Conservation (phyloP, 345 rosid species). For the Arabis hirsuta region DNA sequence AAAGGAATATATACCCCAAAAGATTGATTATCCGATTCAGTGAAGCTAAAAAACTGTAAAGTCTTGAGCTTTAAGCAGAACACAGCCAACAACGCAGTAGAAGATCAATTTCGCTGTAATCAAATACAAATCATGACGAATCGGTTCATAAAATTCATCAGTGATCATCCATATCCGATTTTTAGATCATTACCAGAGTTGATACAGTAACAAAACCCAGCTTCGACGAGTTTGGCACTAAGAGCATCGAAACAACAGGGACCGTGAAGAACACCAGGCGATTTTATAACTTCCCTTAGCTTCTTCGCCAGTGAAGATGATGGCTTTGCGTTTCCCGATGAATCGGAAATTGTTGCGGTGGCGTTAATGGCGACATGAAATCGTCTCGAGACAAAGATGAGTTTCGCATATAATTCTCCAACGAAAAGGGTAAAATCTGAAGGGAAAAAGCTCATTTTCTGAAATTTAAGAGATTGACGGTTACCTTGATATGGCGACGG, state of each 20-base stretch:
- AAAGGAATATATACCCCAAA: neutral
- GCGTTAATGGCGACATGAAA: conserved; percentile 26
- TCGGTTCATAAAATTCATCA: too few species aligned
- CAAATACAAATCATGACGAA: neutral
- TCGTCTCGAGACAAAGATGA: conserved; percentile 25
- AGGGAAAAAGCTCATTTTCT: conserved; percentile 3
- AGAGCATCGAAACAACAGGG: conserved; percentile 98
- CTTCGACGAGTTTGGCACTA: conserved; percentile 84
- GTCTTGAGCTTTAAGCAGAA: conserved; percentile 18
- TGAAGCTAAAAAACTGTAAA: conserved; percentile 22
- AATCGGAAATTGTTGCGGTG: conserved; percentile 23
- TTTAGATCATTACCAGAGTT: conserved; percentile 58
- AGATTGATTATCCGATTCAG: neutral
- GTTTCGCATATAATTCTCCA: conserved; percentile 9
- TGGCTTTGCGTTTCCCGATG: conserved; percentile 25
- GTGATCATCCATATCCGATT: too few species aligned
- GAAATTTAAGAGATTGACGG: too few species aligned
- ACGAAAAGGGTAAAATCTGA: neutral
- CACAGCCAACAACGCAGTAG: neutral
- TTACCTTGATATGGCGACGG: too few species aligned
- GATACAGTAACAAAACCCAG: conserved; percentile 77
- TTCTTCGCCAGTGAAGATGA: conserved; percentile 43
- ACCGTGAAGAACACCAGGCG: conserved; percentile 81
- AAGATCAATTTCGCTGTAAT: neutral
- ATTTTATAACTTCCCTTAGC: conserved; percentile 64